These are phyloP conservation scores for Suhomyces pyralidae DNA, from an alignment of 805 yeast species.

Conservation along the genomic window DNA sequence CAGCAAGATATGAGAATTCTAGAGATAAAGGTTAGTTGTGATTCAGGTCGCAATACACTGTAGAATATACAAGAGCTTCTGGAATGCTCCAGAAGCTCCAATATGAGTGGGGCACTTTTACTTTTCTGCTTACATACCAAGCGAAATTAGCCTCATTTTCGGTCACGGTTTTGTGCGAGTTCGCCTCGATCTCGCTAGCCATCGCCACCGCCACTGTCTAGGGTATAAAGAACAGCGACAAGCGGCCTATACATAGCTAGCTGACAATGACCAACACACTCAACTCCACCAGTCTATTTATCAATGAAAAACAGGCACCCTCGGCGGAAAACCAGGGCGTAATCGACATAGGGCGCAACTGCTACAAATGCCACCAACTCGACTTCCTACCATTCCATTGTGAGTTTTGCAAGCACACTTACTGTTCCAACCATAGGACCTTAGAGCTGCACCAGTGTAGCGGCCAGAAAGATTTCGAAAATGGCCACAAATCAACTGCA, in stretches of 20 bases:
- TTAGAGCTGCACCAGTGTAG: slow-evolving; percentile 33
- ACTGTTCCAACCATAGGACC: slow-evolving; percentile 50
- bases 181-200: not conserved
- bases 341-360: slow-evolving; percentile 58
- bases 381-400: slow-evolving; percentile 62
- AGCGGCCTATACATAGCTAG: not conserved
- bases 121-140: not conserved
- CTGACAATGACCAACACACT: slow-evolving; percentile 1
- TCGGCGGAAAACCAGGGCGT: slow-evolving; percentile 31
- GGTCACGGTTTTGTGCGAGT: not conserved
- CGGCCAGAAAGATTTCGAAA: slow-evolving; percentile 10
- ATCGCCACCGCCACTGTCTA: slow-evolving; percentile 14
- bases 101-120: not conserved
- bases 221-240: not conserved
- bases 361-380: slow-evolving; percentile 48
- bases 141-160: not conserved
- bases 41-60: too few relatives aligned
- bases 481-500: slow-evolving; percentile 3
- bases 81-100: not conserved
- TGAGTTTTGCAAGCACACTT: slow-evolving; percentile 43
- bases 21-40: not conserved
- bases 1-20: not conserved
- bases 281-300: slow-evolving; percentile 15
- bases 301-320: slow-evolving; percentile 20
- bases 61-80: not conserved